phyloP scores from a whole-genome alignment of 495 filamentous ascomycete species.

The Aspergillus diversus region DNA sequence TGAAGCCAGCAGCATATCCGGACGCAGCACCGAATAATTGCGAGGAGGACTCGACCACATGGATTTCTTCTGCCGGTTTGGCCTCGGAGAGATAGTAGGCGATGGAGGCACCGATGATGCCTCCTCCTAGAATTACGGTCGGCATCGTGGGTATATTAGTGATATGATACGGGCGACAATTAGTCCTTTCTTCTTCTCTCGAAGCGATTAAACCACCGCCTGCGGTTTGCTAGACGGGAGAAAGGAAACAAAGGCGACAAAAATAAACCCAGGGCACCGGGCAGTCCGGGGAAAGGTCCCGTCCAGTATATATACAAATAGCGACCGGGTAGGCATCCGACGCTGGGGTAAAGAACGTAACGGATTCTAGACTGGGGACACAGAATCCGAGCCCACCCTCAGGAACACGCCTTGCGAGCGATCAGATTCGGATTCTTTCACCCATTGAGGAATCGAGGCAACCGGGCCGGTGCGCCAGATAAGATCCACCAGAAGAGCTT shows the following conservation, averaged over 20 bases:
- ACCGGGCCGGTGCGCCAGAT: background rate
- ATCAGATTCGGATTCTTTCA: constrained; percentile 11
- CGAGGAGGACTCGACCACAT: constrained; percentile 68
- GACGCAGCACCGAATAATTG: constrained; percentile 73
- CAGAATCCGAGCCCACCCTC: background rate
- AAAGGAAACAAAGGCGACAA: background rate
- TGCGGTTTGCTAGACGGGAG: background rate
- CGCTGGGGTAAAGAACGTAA: background rate
- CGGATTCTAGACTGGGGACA: background rate
- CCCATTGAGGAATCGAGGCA: background rate
- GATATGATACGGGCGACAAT: background rate
- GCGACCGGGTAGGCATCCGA: constrained; percentile 1
- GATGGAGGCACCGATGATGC: constrained; percentile 79
- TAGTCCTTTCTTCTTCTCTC: background rate
- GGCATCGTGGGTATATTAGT: constrained; percentile 34
- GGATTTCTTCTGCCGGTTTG: constrained; percentile 57
- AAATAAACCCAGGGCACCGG: background rate
- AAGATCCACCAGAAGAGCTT: constrained; percentile 10
- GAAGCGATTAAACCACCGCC: background rate
- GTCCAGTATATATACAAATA: background rate
- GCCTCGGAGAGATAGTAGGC: constrained; percentile 68
- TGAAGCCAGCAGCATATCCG: constrained; percentile 73
- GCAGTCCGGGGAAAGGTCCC: background rate
- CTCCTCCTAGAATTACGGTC: constrained; percentile 76
- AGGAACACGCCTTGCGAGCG: constrained; percentile 8